Conservation (phyloP, 495 filamentous ascomycete species). For the Hypomontagnella submonticulosa region DNA sequence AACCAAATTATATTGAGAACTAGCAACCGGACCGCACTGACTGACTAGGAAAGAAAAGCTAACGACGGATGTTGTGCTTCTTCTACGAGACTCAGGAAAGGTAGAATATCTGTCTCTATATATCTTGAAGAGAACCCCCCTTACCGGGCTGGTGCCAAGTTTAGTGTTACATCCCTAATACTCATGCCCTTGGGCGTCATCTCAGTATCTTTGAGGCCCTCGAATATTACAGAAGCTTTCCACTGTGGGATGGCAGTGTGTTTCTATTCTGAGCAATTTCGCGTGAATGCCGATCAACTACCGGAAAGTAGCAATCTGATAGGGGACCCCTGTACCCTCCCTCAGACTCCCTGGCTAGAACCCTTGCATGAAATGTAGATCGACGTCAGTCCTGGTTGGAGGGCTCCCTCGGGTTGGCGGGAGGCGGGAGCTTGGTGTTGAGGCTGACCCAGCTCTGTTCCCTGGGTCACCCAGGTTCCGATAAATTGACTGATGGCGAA, state of each 20-base stretch:
- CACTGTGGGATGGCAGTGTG: slow-evolving; percentile 21
- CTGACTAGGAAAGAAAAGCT: slow-evolving; percentile 20
- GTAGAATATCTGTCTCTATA: slow-evolving; percentile 18
- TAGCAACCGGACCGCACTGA: slow-evolving; percentile 30
- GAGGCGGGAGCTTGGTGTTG: slow-evolving; percentile 16
- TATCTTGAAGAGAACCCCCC: slow-evolving; percentile 2
- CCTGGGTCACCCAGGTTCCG: too few species aligned
- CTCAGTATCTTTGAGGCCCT: neutral
- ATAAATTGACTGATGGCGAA: slow-evolving; percentile 15
- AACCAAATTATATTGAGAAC: slow-evolving; percentile 20
- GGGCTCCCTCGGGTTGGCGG: neutral
- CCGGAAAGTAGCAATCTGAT: slow-evolving; percentile 21
- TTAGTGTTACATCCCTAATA: slow-evolving; percentile 12
- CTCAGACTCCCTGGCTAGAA: slow-evolving; percentile 2
- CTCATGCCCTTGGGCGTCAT: slow-evolving; percentile 11
- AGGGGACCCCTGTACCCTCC: slow-evolving; percentile 15
- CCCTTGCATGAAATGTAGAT: slow-evolving; percentile 39
- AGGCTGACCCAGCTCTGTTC: slow-evolving; percentile 22
- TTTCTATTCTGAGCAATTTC: slow-evolving; percentile 43
- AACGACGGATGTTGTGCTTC: slow-evolving; percentile 28
- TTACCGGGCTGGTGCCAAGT: slow-evolving; percentile 17
- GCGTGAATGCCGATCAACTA: slow-evolving; percentile 33
- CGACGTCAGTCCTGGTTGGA: slow-evolving; percentile 23
- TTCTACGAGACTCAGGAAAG: slow-evolving; percentile 5
- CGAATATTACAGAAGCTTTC: slow-evolving; percentile 13